Base-by-base conservation (phyloP, 805 yeast genomes). In the Wickerhamiella parazyma region DNA sequence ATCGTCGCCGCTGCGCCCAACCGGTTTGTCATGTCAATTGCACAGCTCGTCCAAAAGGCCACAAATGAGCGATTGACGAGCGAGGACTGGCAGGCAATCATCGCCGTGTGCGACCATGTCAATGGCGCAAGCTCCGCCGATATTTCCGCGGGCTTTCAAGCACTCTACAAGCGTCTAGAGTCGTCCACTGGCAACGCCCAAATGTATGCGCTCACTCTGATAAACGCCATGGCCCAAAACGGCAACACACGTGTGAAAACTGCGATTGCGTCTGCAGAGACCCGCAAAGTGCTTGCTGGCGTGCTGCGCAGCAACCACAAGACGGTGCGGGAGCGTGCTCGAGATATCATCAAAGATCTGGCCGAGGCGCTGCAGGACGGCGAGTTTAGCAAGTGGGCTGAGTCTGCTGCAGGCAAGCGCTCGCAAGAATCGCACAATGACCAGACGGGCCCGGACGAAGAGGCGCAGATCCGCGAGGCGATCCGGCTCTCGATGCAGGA, bases 301-400 rank as follows among this genome's bases (percentile, higher is more conserved):
- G 62, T 85, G 48, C 65, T 75, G 8, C 64, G 68, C 14, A 81
- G 76, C 51, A 56, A 65, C 7, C 60, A 65, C 31, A 71, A 80
- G 25, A 95, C 75, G 3, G 80, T 91, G 42, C 83, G 83, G 58
- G 59, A 65, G 40, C 72, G 74, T 40, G 66, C 84, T 4, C 72
- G 75, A 10, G 83, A 80, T 55, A 76, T 79, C 25, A 70, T 86
- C 36, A 70, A 69, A 41, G 85, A 83, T 54, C 66, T 91, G 49
- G 61, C 78, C 17, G 62, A 69, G 31, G 71, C 80, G 3, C 84
- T 86, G 60, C 66, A 70, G 20, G 97, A 91, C 58, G 89, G 91
- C 0, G 78, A 89, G 3, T 68, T 89, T 52, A 70, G 69, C 46
- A 77, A 80, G 1, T 74, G 87, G 72, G 65, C 68, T 14, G 80